These are phyloP conservation scores for Massariosphaeria phaeospora DNA, from an alignment of 495 filamentous ascomycete species.

Conservation along the genomic window DNA sequence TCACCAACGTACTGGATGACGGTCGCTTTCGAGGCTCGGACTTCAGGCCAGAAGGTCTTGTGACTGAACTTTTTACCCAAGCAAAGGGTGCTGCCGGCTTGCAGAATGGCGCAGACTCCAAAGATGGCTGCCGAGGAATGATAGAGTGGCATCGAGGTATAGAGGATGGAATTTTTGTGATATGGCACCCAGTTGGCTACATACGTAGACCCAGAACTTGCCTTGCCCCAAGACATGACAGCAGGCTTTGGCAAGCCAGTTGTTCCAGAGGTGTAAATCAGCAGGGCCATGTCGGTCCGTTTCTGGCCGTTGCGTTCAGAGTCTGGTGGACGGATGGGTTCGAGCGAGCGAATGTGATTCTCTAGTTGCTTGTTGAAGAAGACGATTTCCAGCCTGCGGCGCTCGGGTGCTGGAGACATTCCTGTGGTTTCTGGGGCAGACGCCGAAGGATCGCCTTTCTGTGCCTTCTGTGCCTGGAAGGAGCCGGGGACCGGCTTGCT, in stretches of 20 bases:
- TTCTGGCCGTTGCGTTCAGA: conserved; percentile 17
- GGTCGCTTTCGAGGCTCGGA: conserved; percentile 65
- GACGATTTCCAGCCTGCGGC: conserved; percentile 50
- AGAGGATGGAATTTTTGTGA: conserved; percentile 62
- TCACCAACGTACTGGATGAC: conserved; percentile 95
- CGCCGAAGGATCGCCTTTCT: neutral
- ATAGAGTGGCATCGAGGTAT: conserved; percentile 96
- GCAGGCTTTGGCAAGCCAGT: conserved; percentile 83
- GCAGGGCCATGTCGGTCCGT: conserved; percentile 36
- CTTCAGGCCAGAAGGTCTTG: conserved; percentile 75
- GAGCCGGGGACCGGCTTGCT: neutral
- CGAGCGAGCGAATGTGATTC: conserved; percentile 12
- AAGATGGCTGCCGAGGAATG: conserved; percentile 77
- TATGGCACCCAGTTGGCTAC: conserved; percentile 54
- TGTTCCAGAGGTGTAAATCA: conserved; percentile 38
- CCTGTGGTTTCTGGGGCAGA: neutral
- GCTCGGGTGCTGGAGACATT: neutral
- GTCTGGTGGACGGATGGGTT: conserved; percentile 24
- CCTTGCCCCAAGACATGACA: conserved; percentile 74
- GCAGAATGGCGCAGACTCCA: conserved; percentile 57
- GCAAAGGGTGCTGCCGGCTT: conserved; percentile 59
- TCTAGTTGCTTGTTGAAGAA: conserved; percentile 59
- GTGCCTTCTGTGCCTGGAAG: neutral
- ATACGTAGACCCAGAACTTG: conserved; percentile 51
- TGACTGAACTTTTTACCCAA: conserved; percentile 80